A percentile compares a stretch with the other conserved stretches of the same genome.
These are phyloP conservation scores for Bipolaris zeicola DNA, from an alignment of 2,329 filamentous ascomycete genomes.

Conservation along the genomic window DNA sequence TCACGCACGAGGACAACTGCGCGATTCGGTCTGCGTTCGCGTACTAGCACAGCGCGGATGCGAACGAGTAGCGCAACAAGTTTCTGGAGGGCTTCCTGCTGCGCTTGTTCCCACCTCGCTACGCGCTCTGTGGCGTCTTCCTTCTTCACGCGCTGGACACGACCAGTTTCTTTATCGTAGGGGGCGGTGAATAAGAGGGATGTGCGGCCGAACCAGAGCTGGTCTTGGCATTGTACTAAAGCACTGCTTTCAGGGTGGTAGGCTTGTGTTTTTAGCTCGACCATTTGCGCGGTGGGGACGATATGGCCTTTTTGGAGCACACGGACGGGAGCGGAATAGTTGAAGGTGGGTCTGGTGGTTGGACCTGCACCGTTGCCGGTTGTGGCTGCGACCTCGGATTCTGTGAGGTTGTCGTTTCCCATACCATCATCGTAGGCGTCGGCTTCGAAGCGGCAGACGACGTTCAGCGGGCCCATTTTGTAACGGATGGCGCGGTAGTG, in stretches of 20 bases:
- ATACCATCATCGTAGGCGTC: conserved; percentile 34
- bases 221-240: conserved; percentile 28
- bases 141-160: conserved; percentile 18
- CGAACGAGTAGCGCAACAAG: conserved; percentile 25
- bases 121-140: conserved; percentile 26
- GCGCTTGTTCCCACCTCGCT: conserved; percentile 27
- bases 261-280: conserved; percentile 34
- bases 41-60: conserved; percentile 19
- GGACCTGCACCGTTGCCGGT: conserved; percentile 15
- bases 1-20: conserved; percentile 25
- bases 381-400: conserved; percentile 14
- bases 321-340: conserved; percentile 22
- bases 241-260: conserved; percentile 12
- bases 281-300: conserved; percentile 28
- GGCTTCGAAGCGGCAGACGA: conserved; percentile 38
- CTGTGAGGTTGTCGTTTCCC: conserved; percentile 15
- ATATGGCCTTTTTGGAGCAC: conserved; percentile 35
- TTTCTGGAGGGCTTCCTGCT: conserved; percentile 32
- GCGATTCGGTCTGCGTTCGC: conserved; percentile 21
- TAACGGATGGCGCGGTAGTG: conserved; percentile 41
- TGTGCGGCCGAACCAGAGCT: conserved; percentile 42
- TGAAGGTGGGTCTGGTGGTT: conserved; percentile 19
- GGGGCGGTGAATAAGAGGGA: conserved; percentile 29
- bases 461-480: conserved; percentile 31
- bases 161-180: conserved; percentile 22